These are phyloP conservation scores for Cryptosporidium xiaoi DNA, from an alignment of 169 alveolate species.

Conservation along the genomic window DNA sequence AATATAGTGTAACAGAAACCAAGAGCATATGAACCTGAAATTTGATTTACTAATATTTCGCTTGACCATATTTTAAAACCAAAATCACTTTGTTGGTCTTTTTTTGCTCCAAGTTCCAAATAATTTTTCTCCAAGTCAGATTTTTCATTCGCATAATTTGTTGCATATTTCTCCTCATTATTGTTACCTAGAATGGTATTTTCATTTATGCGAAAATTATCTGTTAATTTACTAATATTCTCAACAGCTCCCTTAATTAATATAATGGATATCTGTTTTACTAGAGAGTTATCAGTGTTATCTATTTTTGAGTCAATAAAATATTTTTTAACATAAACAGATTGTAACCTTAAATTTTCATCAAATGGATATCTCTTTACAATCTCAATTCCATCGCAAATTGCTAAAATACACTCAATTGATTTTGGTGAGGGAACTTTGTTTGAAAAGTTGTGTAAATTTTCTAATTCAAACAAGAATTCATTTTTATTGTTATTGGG, in stretches of 20 bases:
- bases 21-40: conserved; percentile 47
- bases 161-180: background rate
- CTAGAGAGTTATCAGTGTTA: background rate
- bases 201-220: too few relatives aligned
- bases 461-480: background rate
- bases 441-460: background rate
- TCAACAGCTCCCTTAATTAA: conserved; percentile 66
- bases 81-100: background rate
- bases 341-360: conserved; percentile 17
- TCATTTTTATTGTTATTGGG: conserved; percentile 2
- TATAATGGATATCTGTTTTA: background rate
- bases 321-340: conserved; percentile 26
- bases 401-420: conserved; percentile 22
- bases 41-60: conserved; percentile 3
- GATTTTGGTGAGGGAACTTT: background rate
- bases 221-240: conserved; percentile 11
- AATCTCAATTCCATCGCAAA: conserved; percentile 21
- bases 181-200: background rate
- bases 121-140: too few relatives aligned
- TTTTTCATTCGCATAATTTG: too few relatives aligned
- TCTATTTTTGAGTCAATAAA: background rate
- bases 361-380: conserved; percentile 59
- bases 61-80: conserved; percentile 21
- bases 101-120: too few relatives aligned
- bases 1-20: conserved; percentile 38